Base-by-base conservation (phyloP, 2,329 filamentous ascomycete species). In the Epichloe scottii region DNA sequence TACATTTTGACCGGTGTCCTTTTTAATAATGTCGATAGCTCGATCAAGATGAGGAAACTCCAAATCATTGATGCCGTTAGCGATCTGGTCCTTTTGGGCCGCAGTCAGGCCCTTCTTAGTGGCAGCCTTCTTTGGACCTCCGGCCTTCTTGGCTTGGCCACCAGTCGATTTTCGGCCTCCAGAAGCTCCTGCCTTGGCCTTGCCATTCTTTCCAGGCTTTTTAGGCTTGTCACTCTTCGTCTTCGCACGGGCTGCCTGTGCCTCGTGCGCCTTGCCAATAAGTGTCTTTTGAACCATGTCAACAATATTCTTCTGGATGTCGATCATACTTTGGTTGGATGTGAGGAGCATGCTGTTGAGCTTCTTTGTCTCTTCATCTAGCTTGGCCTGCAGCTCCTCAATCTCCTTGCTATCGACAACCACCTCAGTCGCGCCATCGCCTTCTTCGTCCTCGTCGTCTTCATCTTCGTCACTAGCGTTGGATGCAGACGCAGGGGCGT, bases 71-170 rank as follows among this genome's bases (percentile, higher is more conserved):
- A 95, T 93, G 14, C 87, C 86, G 53, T 85, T 84, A 1, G 89
- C 91, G 52, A 98, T 94, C 57, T 90, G 81, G 52, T 93, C 88
- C 73, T 97, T 97, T 69, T 98, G 89, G 3, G 84, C 76, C 53
- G 81, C 84, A 43, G 89, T 81, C 61, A 87, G 79, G 50, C 77
- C 77, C 62, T 67, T 71, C 60, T 71, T 71, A 5, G 62, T 50
- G 0, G 67, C 62, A 4, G 68, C 60, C 60, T 77, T 77, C 64
- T 80, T 72, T 52, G 63, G 61, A 37, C 63, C 62, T 35, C 63
- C 59, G 1, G 63, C 53, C 52, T 71, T 70, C 59, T 68, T 70
- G 3, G 66, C 55, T 21, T 62, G 55, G 3, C 63, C 62, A 19
- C 63, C 63, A 12, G 66, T 60, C 1, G 68, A 60, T 62, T 78